phyloP scores from a whole-genome alignment of 2,329 filamentous ascomycete species.

The Aspergillus latus region DNA sequence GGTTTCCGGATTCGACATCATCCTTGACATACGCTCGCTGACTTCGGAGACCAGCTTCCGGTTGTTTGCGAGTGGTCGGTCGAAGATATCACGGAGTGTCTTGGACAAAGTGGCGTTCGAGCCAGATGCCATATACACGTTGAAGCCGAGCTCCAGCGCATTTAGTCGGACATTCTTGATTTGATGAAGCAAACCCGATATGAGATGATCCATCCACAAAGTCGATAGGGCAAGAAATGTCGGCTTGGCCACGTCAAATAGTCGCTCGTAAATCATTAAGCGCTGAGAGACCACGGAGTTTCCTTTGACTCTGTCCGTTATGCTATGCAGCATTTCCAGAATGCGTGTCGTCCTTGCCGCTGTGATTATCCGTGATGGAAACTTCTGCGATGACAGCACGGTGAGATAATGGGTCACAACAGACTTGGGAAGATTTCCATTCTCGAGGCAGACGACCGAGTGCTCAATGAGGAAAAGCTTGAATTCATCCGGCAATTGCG shows the following conservation, averaged over 20 bases:
- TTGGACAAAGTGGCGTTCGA: conserved; percentile 67
- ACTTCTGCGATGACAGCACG: conserved; percentile 76
- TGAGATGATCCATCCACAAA: conserved; percentile 79
- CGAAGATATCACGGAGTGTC: conserved; percentile 58
- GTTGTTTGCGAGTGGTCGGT: conserved; percentile 51
- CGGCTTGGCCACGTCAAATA: conserved; percentile 69
- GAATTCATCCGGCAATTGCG: conserved; percentile 74
- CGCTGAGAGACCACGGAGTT: conserved; percentile 79
- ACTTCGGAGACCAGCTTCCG: conserved; percentile 69
- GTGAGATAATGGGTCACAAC: conserved; percentile 77
- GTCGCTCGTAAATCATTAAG: conserved; percentile 72
- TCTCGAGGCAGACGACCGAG: conserved; percentile 70
- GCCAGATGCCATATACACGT: conserved; percentile 68
- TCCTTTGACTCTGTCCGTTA: conserved; percentile 72
- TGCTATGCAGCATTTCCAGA: conserved; percentile 66
- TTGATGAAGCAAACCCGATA: conserved; percentile 77
- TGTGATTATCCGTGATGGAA: conserved; percentile 72
- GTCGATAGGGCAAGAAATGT: conserved; percentile 68
- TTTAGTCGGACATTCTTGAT: conserved; percentile 72
- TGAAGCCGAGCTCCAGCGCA: conserved; percentile 71
- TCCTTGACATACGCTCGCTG: conserved; percentile 63
- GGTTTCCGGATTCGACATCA: conserved; percentile 62
- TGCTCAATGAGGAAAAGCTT: conserved; percentile 77
- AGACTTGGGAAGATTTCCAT: conserved; percentile 69
- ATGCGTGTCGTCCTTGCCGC: conserved; percentile 68